These are phyloP conservation scores for Kluyveromyces siamensis DNA, from an alignment of 805 yeast genomes.

Conservation along the genomic window DNA sequence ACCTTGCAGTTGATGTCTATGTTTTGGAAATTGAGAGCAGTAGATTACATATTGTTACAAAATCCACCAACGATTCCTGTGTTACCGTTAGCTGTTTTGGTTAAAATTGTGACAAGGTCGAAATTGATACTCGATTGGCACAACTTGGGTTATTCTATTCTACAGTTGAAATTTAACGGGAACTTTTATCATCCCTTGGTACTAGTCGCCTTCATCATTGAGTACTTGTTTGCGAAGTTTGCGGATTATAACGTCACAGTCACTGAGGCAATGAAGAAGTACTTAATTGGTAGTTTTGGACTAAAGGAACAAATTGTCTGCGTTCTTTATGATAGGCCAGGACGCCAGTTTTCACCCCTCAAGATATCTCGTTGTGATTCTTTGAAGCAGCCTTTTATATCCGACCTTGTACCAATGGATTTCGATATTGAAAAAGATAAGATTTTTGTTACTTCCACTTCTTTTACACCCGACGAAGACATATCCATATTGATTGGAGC, in stretches of 20 bases:
- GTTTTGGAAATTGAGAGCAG: slow-evolving; percentile 47
- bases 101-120: slow-evolving; percentile 45
- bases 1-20: slow-evolving; percentile 35
- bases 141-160: slow-evolving; percentile 77
- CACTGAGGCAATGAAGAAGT: slow-evolving; percentile 60
- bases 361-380: slow-evolving; percentile 11
- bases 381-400: slow-evolving; percentile 24
- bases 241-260: slow-evolving; percentile 77
- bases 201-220: slow-evolving; percentile 50
- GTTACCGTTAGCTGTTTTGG: slow-evolving; percentile 51
- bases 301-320: slow-evolving; percentile 40
- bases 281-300: slow-evolving; percentile 46
- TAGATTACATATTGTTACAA: slow-evolving; percentile 65
- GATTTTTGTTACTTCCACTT: slow-evolving; percentile 78
- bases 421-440: slow-evolving; percentile 37
- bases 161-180: slow-evolving; percentile 53
- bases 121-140: slow-evolving; percentile 90
- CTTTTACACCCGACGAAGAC: slow-evolving; percentile 95
- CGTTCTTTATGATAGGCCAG: slow-evolving; percentile 84
- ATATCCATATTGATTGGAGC: slow-evolving; percentile 62
- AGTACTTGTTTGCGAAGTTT: slow-evolving; percentile 47
- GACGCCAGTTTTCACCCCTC: slow-evolving; percentile 52
- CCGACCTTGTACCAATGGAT: slow-evolving; percentile 26
- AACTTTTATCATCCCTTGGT: slow-evolving; percentile 52
- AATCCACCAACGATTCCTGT: slow-evolving; percentile 93